Percentiles rank a stretch among this genome's conserved stretches.
Evolutionary conservation across 163 green algal genomes (phyloP).

Genomic region (Scenedesmus sp.): DNA sequence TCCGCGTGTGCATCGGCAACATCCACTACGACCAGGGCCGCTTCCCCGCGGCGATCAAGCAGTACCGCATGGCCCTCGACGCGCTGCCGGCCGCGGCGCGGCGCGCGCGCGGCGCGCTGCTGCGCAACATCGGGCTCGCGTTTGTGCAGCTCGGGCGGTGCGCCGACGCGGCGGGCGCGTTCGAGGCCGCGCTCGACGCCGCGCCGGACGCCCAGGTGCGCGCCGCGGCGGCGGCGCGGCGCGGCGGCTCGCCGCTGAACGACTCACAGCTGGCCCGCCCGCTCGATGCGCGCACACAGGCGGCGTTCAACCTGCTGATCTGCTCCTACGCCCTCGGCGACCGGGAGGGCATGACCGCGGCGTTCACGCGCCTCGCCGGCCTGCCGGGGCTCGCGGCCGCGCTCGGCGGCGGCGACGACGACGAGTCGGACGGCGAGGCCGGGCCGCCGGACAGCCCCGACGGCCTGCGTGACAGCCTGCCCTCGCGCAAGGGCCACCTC

Average conservation of each 20-base stretch:
- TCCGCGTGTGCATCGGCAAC: slow-evolving; percentile 93
- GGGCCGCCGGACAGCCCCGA: too few relatives aligned
- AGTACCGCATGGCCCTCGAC: slow-evolving; percentile 93
- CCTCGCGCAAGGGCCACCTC: background rate
- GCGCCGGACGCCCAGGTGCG: slow-evolving; percentile 69
- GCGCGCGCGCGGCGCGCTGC: slow-evolving; percentile 46
- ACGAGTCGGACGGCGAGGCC: too few relatives aligned
- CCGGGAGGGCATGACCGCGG: slow-evolving; percentile 77
- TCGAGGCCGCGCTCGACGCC: slow-evolving; percentile 74
- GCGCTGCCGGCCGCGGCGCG: slow-evolving; percentile 64
- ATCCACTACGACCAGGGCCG: slow-evolving; percentile 80
- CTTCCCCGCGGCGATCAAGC: slow-evolving; percentile 81
- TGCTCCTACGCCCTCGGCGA: slow-evolving; percentile 80
- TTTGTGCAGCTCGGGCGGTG: slow-evolving; percentile 86
- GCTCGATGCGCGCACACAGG: slow-evolving; percentile 51
- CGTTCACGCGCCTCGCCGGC: slow-evolving; percentile 72
- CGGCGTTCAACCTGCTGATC: slow-evolving; percentile 85
- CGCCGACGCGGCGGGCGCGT: slow-evolving; percentile 72
- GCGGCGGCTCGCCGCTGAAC: too few relatives aligned
- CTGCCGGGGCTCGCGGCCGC: slow-evolving; percentile 39
- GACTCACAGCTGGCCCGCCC: too few relatives aligned
- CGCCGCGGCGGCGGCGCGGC: too few relatives aligned
- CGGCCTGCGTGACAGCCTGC: too few relatives aligned
- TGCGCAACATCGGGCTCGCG: slow-evolving; percentile 86
- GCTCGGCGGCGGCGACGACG: slow-evolving; percentile 22